These are phyloP conservation scores for Dillenia turbinata DNA, from an alignment of 164 flowering plant genomes.

Conservation along the genomic window DNA sequence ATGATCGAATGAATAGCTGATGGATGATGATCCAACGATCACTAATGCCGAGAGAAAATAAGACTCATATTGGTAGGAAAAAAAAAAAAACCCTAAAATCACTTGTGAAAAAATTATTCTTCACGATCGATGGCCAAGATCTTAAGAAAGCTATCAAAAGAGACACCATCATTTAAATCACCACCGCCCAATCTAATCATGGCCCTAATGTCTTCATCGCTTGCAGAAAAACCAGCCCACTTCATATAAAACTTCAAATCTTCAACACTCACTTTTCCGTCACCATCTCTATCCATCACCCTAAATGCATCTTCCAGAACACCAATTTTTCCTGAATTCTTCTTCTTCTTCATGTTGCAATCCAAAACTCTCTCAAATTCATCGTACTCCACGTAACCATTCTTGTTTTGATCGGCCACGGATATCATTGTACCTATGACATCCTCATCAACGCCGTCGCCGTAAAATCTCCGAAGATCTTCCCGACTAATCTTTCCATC, in stretches of 20 bases:
- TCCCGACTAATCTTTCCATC: constrained; percentile 86
- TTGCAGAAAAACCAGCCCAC: constrained; percentile 44
- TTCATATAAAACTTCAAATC: constrained; percentile 65
- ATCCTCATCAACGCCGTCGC: constrained; percentile 33
- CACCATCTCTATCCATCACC: constrained; percentile 85
- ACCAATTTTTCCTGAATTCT: constrained; percentile 1
- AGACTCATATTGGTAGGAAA: too few relatives aligned
- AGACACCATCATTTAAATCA: constrained; percentile 45
- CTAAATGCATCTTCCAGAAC: constrained; percentile 54
- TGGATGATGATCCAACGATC: too few relatives aligned
- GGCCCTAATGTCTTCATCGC: constrained; percentile 64
- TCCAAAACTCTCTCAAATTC: constrained; percentile 68
- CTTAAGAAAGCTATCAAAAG: constrained; percentile 48
- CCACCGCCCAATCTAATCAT: constrained; percentile 78
- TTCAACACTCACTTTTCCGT: constrained; percentile 60
- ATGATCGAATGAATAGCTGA: too few relatives aligned
- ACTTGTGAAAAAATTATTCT: too few relatives aligned
- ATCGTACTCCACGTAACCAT: constrained; percentile 75
- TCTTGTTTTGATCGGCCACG: constrained; percentile 59
- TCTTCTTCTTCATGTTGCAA: neutral
- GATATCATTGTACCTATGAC: constrained; percentile 71
- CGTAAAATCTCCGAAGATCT: constrained; percentile 63
- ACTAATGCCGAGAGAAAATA: too few relatives aligned
- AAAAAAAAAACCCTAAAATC: too few relatives aligned
- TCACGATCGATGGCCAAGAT: constrained; percentile 46